Percentiles rank a stretch among this genome's conserved stretches.
Conservation (phyloP, 2,329 filamentous ascomycete species). For the Colletotrichum higginsianum region DNA sequence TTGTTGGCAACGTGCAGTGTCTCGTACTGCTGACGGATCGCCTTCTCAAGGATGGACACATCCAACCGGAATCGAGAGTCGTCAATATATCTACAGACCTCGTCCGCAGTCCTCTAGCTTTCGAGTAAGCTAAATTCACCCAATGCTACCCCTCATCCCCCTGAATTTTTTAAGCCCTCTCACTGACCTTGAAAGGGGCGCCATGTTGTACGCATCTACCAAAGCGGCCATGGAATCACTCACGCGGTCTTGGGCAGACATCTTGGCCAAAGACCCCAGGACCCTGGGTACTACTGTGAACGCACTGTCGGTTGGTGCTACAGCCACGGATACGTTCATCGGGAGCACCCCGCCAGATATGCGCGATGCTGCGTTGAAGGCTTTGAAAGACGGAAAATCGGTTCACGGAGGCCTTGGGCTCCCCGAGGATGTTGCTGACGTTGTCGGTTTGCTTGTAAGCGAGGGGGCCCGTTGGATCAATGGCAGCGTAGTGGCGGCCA, state of each 20-base stretch:
- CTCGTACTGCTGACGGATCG: slow-evolving; percentile 55
- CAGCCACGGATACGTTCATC: slow-evolving; percentile 53
- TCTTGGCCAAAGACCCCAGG: slow-evolving; percentile 53
- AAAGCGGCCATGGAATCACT: slow-evolving; percentile 55
- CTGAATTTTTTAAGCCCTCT: too few species aligned
- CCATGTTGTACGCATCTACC: slow-evolving; percentile 51
- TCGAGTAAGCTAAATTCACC: too few species aligned
- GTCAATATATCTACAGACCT: slow-evolving; percentile 51
- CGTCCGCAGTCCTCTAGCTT: not conserved
- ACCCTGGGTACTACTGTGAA: slow-evolving; percentile 55
- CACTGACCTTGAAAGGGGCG: too few species aligned
- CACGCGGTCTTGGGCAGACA: slow-evolving; percentile 54
- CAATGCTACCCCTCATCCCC: too few species aligned
- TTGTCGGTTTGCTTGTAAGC: slow-evolving; percentile 53
- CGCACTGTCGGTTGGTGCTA: slow-evolving; percentile 51
- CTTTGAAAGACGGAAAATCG: not conserved
- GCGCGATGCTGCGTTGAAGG: not conserved
- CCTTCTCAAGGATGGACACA: slow-evolving; percentile 49
- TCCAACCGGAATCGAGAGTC: slow-evolving; percentile 52
- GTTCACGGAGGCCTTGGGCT: slow-evolving; percentile 47
- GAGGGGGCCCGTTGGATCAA: slow-evolving; percentile 54
- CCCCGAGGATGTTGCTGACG: slow-evolving; percentile 54
- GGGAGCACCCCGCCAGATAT: slow-evolving; percentile 46
- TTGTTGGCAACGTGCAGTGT: slow-evolving; percentile 54
- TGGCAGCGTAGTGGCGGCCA: slow-evolving; percentile 53